phyloP scores from a whole-genome alignment of 768 basidiomycete genomes.

The Rhodosporidiobolus odoratus region DNA sequence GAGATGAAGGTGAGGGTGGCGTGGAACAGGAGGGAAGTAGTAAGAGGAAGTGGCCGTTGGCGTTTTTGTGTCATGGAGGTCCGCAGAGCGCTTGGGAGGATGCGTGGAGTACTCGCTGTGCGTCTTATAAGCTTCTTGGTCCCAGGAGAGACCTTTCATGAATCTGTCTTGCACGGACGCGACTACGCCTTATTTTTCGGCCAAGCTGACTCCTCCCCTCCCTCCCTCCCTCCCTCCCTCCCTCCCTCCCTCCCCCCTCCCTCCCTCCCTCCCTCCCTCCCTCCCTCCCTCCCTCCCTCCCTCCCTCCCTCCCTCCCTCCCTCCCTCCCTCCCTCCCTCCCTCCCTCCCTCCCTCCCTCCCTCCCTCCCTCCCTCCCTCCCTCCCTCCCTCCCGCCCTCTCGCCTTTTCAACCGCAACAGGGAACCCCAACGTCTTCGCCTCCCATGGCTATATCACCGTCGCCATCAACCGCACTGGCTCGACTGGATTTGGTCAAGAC shows the following conservation, averaged over 20 bases:
- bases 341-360: too few species aligned
- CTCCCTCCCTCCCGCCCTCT: neutral
- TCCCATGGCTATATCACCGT: constrained; percentile 84
- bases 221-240: neutral
- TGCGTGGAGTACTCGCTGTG: constrained; percentile 65
- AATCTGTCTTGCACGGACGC: too few species aligned
- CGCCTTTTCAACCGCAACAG: neutral
- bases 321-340: neutral
- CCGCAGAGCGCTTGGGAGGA: constrained; percentile 72
- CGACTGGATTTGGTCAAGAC: constrained; percentile 56
- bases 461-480: constrained; percentile 87
- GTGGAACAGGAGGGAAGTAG: neutral
- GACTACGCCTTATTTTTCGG: too few species aligned
- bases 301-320: too few species aligned
- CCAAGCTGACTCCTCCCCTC: too few species aligned
- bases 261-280: neutral
- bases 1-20: constrained; percentile 59
- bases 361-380: neutral
- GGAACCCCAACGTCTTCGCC: constrained; percentile 87
- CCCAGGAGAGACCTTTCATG: too few species aligned
- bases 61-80: constrained; percentile 55
- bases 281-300: neutral
- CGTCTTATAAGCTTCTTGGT: too few species aligned
- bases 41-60: constrained; percentile 63
- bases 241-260: neutral